Percentiles rank a stretch among this genome's conserved stretches.
Evolutionary conservation across 2,329 filamentous ascomycete species (phyloP).

Genomic region (Lecanoromycetidae sp.): DNA sequence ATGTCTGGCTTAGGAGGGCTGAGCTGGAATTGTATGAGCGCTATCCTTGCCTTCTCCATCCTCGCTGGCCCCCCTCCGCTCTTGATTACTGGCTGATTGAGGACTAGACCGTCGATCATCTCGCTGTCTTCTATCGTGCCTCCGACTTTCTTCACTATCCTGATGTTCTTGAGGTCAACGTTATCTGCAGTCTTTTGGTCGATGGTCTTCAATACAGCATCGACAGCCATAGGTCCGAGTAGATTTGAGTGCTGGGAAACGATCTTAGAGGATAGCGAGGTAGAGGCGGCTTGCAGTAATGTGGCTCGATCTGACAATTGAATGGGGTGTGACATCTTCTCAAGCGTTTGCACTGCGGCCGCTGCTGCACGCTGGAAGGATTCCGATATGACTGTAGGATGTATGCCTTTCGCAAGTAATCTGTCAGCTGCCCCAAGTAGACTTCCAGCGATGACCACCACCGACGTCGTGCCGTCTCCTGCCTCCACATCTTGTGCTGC

Average conservation of each 20-base stretch:
- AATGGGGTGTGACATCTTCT: slow-evolving; percentile 93
- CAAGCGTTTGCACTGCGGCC: slow-evolving; percentile 76
- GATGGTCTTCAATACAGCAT: slow-evolving; percentile 90
- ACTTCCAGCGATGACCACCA: slow-evolving; percentile 94
- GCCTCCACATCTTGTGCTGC: slow-evolving; percentile 97
- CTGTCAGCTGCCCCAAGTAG: slow-evolving; percentile 86
- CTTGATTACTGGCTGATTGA: slow-evolving; percentile 89
- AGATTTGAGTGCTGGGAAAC: slow-evolving; percentile 93
- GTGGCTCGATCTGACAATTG: slow-evolving; percentile 75
- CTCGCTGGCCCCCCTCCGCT: slow-evolving; percentile 77
- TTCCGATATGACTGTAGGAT: slow-evolving; percentile 95
- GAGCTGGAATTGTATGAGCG: slow-evolving; percentile 95
- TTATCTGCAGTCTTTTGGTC: slow-evolving; percentile 93
- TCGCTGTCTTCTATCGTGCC: slow-evolving; percentile 98
- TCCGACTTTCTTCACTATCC: slow-evolving; percentile 93
- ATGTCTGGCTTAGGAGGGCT: slow-evolving; percentile 98
- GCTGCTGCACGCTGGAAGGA: slow-evolving; percentile 90
- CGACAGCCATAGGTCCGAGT: slow-evolving; percentile 94
- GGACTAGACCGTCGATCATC: slow-evolving; percentile 84
- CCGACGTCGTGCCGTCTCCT: slow-evolving; percentile 94
- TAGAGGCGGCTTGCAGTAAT: slow-evolving; percentile 91
- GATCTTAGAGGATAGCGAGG: slow-evolving; percentile 95
- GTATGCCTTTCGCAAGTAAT: slow-evolving; percentile 77
- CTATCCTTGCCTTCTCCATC: slow-evolving; percentile 96
- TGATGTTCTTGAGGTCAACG: slow-evolving; percentile 90